These are phyloP conservation scores for Diaporthe citri DNA, from an alignment of 2,329 filamentous ascomycete genomes.

Conservation along the genomic window DNA sequence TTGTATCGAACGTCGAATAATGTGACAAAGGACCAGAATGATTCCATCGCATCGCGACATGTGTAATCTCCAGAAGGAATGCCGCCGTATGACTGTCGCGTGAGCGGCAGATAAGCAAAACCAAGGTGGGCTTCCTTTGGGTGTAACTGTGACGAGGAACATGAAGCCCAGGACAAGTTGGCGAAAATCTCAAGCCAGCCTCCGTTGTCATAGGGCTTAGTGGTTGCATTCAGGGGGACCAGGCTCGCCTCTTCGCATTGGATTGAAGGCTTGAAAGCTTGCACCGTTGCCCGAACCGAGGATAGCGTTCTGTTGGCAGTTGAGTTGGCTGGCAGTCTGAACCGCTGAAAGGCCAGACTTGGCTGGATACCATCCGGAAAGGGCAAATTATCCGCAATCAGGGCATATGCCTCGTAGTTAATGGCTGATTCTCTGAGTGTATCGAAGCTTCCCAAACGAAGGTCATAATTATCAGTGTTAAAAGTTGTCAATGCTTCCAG, in stretches of 20 bases:
- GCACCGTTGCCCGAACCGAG: neutral
- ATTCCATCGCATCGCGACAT: neutral
- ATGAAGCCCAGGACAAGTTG: neutral
- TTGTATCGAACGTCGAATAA: neutral
- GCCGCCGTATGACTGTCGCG: neutral
- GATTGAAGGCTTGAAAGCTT: neutral
- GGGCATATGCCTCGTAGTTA: neutral
- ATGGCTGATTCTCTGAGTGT: neutral
- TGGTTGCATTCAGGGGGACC: neutral
- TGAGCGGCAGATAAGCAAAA: neutral
- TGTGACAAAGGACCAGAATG: neutral
- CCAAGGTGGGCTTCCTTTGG: neutral
- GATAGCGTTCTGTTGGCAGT: neutral
- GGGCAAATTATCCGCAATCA: neutral
- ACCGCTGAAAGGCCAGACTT: neutral
- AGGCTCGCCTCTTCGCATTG: neutral
- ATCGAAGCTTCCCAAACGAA: neutral
- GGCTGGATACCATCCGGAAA: neutral
- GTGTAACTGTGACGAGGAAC: neutral
- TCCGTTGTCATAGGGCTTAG: neutral
- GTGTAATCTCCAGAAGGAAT: neutral
- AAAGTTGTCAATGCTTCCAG: neutral
- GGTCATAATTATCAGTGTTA: neutral
- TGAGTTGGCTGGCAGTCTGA: neutral
- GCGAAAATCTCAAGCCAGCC: neutral